Evolutionary conservation across 2,329 filamentous ascomycete species (phyloP).

Genomic region (Paracoccidioides lutzii): DNA sequence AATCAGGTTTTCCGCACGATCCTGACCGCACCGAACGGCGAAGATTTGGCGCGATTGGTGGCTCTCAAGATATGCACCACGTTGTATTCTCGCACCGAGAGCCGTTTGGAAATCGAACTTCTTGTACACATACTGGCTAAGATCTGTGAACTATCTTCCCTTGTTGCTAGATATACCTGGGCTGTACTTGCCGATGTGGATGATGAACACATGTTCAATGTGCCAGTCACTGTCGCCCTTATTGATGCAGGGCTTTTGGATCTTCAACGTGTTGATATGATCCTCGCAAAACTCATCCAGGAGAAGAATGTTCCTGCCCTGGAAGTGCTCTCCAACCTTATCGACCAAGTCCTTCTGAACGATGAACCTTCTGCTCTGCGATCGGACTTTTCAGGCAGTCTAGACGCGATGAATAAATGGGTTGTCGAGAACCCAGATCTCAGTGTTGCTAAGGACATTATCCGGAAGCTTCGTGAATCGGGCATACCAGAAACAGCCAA

Average conservation of each 20-base stretch:
- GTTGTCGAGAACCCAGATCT: constrained; percentile 58
- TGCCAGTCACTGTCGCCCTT: constrained; percentile 47
- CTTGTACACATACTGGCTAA: constrained; percentile 48
- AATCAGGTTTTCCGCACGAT: constrained; percentile 44
- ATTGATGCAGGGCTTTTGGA: constrained; percentile 49
- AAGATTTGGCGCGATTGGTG: constrained; percentile 42
- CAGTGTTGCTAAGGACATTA: constrained; percentile 55
- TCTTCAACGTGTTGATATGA: constrained; percentile 53
- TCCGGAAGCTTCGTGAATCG: constrained; percentile 47
- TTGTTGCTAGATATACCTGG: constrained; percentile 42
- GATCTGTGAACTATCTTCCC: constrained; percentile 48
- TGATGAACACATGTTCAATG: constrained; percentile 50
- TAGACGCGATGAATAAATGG: constrained; percentile 73
- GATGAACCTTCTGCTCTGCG: constrained; percentile 67
- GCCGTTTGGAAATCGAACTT: constrained; percentile 48
- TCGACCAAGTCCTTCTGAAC: constrained; percentile 66
- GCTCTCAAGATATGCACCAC: constrained; percentile 45
- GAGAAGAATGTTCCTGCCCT: constrained; percentile 59
- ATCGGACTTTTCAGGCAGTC: constrained; percentile 71
- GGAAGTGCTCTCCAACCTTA: constrained; percentile 64
- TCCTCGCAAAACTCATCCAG: constrained; percentile 59
- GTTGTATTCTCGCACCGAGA: constrained; percentile 43
- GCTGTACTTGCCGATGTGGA: constrained; percentile 39
- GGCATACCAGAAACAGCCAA: constrained; percentile 44
- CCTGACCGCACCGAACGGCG: constrained; percentile 42